These are phyloP conservation scores for Cutaneotrichosporon cavernicola DNA, from an alignment of 1,284 basidiomycete species.

Conservation along the genomic window DNA sequence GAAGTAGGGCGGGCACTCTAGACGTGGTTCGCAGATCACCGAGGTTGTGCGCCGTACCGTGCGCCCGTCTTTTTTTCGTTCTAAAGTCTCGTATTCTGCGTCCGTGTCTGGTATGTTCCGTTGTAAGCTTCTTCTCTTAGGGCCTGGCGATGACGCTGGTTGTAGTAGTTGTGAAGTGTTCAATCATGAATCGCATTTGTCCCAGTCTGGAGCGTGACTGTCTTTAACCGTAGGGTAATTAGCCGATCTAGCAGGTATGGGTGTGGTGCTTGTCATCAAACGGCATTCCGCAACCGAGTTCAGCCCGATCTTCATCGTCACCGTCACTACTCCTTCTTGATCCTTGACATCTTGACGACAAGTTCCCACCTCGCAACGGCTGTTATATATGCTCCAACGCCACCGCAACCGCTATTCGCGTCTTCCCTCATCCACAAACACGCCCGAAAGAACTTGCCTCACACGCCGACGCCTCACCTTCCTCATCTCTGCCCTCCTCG, in stretches of 20 bases:
- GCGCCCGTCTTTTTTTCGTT: neutral
- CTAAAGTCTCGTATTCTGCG: neutral
- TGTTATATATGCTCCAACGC: neutral
- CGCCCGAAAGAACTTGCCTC: neutral
- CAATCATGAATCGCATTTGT: neutral
- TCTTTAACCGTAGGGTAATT: neutral
- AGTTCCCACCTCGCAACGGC: too few species aligned
- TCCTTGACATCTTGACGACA: neutral
- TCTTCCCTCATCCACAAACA: neutral
- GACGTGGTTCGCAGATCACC: neutral
- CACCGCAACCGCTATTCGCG: slow-evolving; percentile 3
- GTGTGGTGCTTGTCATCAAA: neutral
- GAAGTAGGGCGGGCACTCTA: neutral
- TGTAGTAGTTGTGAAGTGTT: slow-evolving; percentile 1
- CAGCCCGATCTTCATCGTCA: neutral
- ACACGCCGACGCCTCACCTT: neutral
- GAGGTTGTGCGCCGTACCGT: neutral
- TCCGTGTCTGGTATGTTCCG: neutral
- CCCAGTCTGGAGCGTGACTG: neutral
- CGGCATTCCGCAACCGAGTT: neutral
- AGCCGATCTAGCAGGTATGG: neutral
- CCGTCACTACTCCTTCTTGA: neutral
- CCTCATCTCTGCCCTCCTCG: neutral
- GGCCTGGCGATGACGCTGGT: neutral
- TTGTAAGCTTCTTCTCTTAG: neutral